Evolutionary conservation across 1,284 basidiomycete genomes (phyloP), one percentile per base, ranked within the genome.

Genomic region (Ganoderma leucocontextum): DNA sequence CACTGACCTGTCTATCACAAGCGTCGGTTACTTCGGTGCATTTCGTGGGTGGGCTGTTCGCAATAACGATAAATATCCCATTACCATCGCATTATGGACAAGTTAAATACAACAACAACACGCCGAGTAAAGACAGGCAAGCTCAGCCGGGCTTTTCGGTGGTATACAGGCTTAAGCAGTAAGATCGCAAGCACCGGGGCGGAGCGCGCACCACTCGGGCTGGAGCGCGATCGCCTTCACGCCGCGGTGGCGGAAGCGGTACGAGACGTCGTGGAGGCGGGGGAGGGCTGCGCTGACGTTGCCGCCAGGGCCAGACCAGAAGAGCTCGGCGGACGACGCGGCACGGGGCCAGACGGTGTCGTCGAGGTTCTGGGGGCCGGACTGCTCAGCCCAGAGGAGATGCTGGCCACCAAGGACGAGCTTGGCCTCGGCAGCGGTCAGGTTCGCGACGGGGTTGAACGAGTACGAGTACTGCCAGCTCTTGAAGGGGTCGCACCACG

Each of bases 311-410:
- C 95, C 92, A 2, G 87, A 89, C 94, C 94, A 96, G 81, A 92
- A 95, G 19, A 95, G 77, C 82, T 96, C 95, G 0, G 93, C 93
- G 6, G 89, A 88, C 0, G 90, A 85, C 0, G 93, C 92, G 9
- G 93, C 91, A 63, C 94, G 86, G 2, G 95, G 95, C 93, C 94
- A 96, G 10, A 89, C 82, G 66, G 90, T 87, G 0, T 85, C 75
- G 74, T 96, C 93, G 62, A 96, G 79, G 77, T 93, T 95, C 64
- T 84, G 82, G 15, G 89, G 86, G 57, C 87, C 86, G 2, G 90
- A 87, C 79, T 95, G 92, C 80, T 95, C 93, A 2, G 90, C 84
- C 94, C 94, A 95, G 1, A 95, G 82, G 2, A 92, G 86, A 33
- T 89, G 87, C 80, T 94, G 85, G 12, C 89, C 93, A 59, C 94